Evolutionary conservation across 768 basidiomycete species (phyloP).

Genomic region (Rhizopogon sp.): DNA sequence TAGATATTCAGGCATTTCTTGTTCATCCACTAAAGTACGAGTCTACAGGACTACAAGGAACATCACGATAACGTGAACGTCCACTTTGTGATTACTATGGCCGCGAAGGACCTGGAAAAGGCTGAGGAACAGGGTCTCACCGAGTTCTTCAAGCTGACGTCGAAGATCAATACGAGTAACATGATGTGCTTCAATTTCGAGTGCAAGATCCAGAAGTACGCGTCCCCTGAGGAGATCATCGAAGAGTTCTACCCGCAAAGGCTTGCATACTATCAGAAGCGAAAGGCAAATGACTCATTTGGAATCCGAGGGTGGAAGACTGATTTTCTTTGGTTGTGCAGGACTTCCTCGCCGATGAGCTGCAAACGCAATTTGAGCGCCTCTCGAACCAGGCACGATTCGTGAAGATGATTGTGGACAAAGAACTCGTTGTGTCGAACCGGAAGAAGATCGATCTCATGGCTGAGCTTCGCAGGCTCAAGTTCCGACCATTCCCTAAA

Average conservation of each 20-base stretch:
- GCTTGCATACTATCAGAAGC: slow-evolving; percentile 88
- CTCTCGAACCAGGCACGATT: slow-evolving; percentile 95
- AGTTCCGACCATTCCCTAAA: slow-evolving; percentile 94
- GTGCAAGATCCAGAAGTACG: slow-evolving; percentile 93
- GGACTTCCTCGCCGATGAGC: slow-evolving; percentile 81
- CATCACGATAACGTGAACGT: slow-evolving; percentile 91
- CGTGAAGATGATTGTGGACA: slow-evolving; percentile 91
- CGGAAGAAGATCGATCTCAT: slow-evolving; percentile 89
- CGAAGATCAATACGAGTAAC: slow-evolving; percentile 85
- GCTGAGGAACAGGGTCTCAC: slow-evolving; percentile 86
- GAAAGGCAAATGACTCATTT: slow-evolving; percentile 59
- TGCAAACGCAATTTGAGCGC: slow-evolving; percentile 77
- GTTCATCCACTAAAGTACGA: not conserved
- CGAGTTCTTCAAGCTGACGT: slow-evolving; percentile 87
- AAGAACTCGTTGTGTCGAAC: slow-evolving; percentile 74
- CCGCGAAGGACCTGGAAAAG: slow-evolving; percentile 73
- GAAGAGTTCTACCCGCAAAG: slow-evolving; percentile 90
- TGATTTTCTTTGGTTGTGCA: slow-evolving; percentile 23
- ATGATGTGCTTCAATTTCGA: slow-evolving; percentile 99
- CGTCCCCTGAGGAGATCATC: slow-evolving; percentile 83
- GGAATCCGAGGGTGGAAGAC: not conserved
- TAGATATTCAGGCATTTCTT: slow-evolving; percentile 3
- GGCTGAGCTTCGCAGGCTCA: slow-evolving; percentile 69
- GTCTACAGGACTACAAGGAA: slow-evolving; percentile 87
- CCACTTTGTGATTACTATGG: slow-evolving; percentile 83